Evolutionary conservation across 352 stramenopile genomes (phyloP), one percentile per base, ranked within the genome.

Genomic region (Globisporangium carolinianum): DNA sequence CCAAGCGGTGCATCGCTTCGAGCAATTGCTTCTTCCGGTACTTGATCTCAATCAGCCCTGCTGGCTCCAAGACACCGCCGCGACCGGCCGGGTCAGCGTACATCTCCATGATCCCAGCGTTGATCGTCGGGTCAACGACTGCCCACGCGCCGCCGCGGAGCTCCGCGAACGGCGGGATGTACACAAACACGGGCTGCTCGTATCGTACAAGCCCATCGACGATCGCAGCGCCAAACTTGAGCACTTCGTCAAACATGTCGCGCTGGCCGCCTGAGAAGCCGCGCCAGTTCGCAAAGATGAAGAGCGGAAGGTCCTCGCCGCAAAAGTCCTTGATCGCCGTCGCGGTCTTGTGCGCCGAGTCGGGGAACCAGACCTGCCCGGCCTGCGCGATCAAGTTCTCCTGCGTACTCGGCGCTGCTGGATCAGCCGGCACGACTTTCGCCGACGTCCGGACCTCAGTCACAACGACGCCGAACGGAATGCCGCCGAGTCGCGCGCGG

Each of bases 171-270:
- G 98, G 97, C 58, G 97, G 97, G 63, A 99, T 99, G 84, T 99
- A 99, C 48, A 99, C 97, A 68, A 99, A 99, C 50, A 99, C 96
- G 49, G 98, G 98, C 77, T 99, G 97, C 68, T 98, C 86, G 74
- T 98, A 99, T 54, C 89, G 92, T 46, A 99, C 97, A 55, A 99
- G 97, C 6, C 89, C 95, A 68, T 99, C 97, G 47, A 99, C 97
- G 71, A 99, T 99, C 50, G 98, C 87, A n/a, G 95, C 96, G 43
- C 98, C 98, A 69, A 99, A 99, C 79, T 99, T 99, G 65, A 99
- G 91, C 61, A 99, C 96, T 75, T 99, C 97, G 70, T 99, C 96
- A 75, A 99, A 99, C 97, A 99, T 99, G 68, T 99, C 98, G 58
- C 97, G 85, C 76, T 99, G 97, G 17, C 98, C 97, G 53, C 97